phyloP scores from a whole-genome alignment of 345 rosid genomes.

The Corymbia maculata region DNA sequence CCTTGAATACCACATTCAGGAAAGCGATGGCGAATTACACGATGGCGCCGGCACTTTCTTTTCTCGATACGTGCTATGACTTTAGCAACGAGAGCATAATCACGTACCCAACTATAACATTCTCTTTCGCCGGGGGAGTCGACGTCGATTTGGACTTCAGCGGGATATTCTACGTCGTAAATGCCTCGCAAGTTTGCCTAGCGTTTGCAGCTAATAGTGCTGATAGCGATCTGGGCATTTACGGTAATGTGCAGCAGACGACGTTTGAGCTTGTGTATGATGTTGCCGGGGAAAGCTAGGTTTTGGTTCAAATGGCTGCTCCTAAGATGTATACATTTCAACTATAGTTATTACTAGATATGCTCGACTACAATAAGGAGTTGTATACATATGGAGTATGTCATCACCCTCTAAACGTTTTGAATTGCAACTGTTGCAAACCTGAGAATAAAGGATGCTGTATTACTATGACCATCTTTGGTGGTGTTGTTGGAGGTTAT shows the following conservation, averaged over 20 bases:
- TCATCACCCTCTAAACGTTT: neutral
- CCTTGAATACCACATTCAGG: constrained; percentile 1
- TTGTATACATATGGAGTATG: neutral
- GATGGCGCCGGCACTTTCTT: neutral
- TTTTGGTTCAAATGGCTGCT: constrained; percentile 2
- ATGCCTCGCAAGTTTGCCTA: neutral
- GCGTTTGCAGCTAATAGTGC: neutral
- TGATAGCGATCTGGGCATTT: neutral
- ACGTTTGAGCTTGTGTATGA: constrained; percentile 10
- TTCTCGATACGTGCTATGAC: constrained; percentile 14
- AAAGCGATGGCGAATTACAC: constrained; percentile 5
- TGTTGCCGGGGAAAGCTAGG: neutral
- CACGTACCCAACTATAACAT: neutral
- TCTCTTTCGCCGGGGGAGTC: neutral
- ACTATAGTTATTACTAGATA: neutral
- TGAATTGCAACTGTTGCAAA: neutral
- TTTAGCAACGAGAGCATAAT: neutral
- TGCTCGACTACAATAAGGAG: neutral
- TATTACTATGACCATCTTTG: neutral
- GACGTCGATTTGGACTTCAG: neutral
- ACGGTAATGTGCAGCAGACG: constrained; percentile 7
- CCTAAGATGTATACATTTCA: neutral
- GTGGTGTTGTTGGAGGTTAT: too few species aligned
- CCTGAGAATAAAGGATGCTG: neutral
- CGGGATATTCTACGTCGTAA: neutral